Evolutionary conservation across 1,284 basidiomycete genomes (phyloP).

Genomic region (Microbotryomycetes sp.): DNA sequence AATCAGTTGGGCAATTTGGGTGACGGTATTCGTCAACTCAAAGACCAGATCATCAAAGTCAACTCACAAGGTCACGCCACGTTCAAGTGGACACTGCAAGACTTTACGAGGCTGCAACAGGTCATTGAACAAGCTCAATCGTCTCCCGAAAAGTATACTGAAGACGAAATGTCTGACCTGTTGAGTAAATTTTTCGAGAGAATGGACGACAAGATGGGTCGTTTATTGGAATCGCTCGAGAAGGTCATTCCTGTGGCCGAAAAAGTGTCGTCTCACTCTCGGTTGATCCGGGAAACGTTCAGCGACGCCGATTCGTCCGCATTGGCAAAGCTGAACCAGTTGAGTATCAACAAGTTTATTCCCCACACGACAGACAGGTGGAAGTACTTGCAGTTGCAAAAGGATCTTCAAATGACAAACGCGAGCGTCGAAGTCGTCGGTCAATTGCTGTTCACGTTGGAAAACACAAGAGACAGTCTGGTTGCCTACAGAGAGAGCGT

Average conservation of each 20-base stretch:
- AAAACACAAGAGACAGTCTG: constrained; percentile 27
- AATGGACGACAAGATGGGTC: background rate
- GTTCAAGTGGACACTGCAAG: constrained; percentile 16
- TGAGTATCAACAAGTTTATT: background rate
- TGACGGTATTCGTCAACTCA: constrained; percentile 29
- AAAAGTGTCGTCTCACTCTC: background rate
- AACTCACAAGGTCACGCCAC: constrained; percentile 20
- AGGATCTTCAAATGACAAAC: constrained; percentile 31
- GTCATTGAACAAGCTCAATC: background rate
- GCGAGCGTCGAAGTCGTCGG: constrained; percentile 25
- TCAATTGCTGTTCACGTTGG: constrained; percentile 20
- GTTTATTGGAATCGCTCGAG: background rate
- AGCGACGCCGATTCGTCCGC: background rate
- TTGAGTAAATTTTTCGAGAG: background rate
- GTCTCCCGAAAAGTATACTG: background rate
- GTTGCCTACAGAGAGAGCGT: constrained; percentile 24
- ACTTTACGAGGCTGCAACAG: background rate
- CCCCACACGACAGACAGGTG: background rate
- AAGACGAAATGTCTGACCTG: background rate
- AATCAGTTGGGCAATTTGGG: constrained; percentile 25
- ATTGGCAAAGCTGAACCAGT: background rate
- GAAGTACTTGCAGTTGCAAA: constrained; percentile 24
- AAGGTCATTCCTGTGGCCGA: background rate
- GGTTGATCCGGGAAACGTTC: background rate
- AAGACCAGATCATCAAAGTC: constrained; percentile 30